Evolutionary conservation across 495 filamentous ascomycete genomes (phyloP).

Genomic region (Annulohypoxylon bovei): DNA sequence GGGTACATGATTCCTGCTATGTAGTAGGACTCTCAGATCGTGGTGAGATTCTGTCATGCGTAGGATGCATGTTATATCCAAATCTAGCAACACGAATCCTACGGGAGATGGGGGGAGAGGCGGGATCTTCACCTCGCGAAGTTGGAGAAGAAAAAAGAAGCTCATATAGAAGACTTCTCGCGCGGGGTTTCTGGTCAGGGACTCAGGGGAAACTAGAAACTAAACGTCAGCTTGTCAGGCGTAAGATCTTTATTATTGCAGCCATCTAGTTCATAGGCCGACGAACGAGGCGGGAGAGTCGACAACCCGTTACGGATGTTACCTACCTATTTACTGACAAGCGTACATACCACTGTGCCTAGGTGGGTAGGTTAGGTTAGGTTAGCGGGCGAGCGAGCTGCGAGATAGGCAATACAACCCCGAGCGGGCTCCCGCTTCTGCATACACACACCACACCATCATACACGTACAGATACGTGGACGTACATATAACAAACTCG

Average conservation of each 20-base stretch:
- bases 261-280: slow-evolving; percentile 12
- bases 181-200: slow-evolving; percentile 19
- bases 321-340: slow-evolving; percentile 10
- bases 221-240: slow-evolving; percentile 14
- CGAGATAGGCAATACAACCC: slow-evolving; percentile 25
- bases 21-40: slow-evolving; percentile 28
- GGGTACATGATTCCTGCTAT: slow-evolving; percentile 7
- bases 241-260: slow-evolving; percentile 34
- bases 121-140: slow-evolving; percentile 4
- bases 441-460: slow-evolving; percentile 14
- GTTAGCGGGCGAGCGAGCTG: not conserved
- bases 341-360: not conserved
- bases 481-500: slow-evolving; percentile 28
- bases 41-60: slow-evolving; percentile 18
- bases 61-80: slow-evolving; percentile 19
- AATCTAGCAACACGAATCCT: slow-evolving; percentile 26
- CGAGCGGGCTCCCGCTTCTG: slow-evolving; percentile 28
- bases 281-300: slow-evolving; percentile 14
- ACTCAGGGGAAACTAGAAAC: slow-evolving; percentile 15
- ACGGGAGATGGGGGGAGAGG: slow-evolving; percentile 16
- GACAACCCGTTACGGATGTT: slow-evolving; percentile 5
- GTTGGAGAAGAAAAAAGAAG: slow-evolving; percentile 4
- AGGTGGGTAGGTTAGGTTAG: not conserved
- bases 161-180: not conserved
- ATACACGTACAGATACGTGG: slow-evolving; percentile 16